These are phyloP conservation scores for Borovskyia barvae DNA, from an alignment of 208 protist genomes.

Conservation along the genomic window DNA sequence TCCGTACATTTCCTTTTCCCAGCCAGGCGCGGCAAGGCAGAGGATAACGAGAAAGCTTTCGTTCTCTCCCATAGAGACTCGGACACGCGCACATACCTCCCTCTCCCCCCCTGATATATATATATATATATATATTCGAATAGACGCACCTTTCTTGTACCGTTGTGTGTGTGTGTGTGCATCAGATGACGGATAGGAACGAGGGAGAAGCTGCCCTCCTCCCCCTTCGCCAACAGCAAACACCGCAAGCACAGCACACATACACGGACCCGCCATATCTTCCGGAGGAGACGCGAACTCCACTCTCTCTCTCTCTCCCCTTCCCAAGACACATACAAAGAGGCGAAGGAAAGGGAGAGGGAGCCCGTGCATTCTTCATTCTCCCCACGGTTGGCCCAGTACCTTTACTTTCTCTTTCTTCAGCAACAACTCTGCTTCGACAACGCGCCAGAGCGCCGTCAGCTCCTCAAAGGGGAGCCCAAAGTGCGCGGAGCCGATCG, in stretches of 20 bases:
- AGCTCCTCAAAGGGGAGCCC: slow-evolving; percentile 40
- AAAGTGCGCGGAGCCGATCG: slow-evolving; percentile 37
- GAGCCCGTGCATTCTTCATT: slow-evolving; percentile 18
- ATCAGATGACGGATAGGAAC: not conserved
- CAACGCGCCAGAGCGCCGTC: slow-evolving; percentile 54
- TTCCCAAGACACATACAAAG: too few relatives aligned
- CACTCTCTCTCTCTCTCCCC: too few relatives aligned
- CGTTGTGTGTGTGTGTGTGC: not conserved
- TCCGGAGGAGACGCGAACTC: too few relatives aligned
- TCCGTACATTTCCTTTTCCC: too few relatives aligned
- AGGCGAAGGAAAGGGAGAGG: not conserved
- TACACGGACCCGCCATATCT: not conserved
- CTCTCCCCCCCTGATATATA: too few relatives aligned
- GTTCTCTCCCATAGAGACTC: too few relatives aligned
- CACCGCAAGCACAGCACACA: not conserved
- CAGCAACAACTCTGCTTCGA: slow-evolving; percentile 58
- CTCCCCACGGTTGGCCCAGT: slow-evolving; percentile 51
- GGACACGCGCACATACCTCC: too few relatives aligned
- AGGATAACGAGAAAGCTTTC: too few relatives aligned
- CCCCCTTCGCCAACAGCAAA: too few relatives aligned
- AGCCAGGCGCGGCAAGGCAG: too few relatives aligned
- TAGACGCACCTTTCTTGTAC: too few relatives aligned
- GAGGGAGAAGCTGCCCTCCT: not conserved
- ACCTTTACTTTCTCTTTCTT: slow-evolving; percentile 65
- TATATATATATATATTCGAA: too few relatives aligned